phyloP scores from a whole-genome alignment of 371 early-diverging fungal genomes.

The Batrachochytrium dendrobatidis region DNA sequence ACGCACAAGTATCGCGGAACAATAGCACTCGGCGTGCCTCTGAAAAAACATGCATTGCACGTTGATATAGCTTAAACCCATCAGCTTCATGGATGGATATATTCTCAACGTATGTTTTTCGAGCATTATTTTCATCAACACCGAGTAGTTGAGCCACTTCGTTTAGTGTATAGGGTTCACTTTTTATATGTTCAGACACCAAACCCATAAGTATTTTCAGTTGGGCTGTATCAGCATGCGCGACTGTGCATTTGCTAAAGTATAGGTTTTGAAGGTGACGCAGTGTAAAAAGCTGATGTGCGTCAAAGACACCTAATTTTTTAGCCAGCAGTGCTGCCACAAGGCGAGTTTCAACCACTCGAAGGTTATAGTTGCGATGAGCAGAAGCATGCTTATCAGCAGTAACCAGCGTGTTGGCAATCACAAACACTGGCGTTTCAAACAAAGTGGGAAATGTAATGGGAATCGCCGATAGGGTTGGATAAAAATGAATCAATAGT shows the following conservation, averaged over 20 bases:
- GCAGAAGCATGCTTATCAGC: constrained; percentile 86
- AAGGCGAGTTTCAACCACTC: constrained; percentile 85
- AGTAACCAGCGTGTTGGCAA: constrained; percentile 82
- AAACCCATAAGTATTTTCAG: constrained; percentile 12
- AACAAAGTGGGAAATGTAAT: constrained; percentile 38
- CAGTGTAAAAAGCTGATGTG: constrained; percentile 14
- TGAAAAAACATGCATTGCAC: constrained; percentile 75
- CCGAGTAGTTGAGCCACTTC: constrained; percentile 57
- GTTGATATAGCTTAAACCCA: constrained; percentile 65
- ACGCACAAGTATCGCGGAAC: constrained; percentile 64
- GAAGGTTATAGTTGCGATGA: constrained; percentile 82
- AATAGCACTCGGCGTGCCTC: constrained; percentile 78
- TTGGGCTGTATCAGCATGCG: constrained; percentile 1
- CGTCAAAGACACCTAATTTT: constrained; percentile 2
- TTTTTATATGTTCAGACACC: constrained; percentile 18
- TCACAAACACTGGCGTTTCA: constrained; percentile 59
- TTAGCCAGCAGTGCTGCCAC: constrained; percentile 30
- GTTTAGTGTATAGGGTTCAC: constrained; percentile 31
- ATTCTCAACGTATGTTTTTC: constrained; percentile 50
- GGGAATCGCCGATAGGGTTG: constrained; percentile 57
- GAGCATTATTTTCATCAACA: constrained; percentile 46
- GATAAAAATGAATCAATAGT: constrained; percentile 79
- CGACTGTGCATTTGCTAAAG: neutral
- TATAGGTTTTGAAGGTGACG: constrained; percentile 22
- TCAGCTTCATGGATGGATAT: constrained; percentile 57